Evolutionary conservation across 108 stramenopile species (phyloP), one percentile per base, ranked within the genome.

Genomic region (Bacterosira constricta): DNA sequence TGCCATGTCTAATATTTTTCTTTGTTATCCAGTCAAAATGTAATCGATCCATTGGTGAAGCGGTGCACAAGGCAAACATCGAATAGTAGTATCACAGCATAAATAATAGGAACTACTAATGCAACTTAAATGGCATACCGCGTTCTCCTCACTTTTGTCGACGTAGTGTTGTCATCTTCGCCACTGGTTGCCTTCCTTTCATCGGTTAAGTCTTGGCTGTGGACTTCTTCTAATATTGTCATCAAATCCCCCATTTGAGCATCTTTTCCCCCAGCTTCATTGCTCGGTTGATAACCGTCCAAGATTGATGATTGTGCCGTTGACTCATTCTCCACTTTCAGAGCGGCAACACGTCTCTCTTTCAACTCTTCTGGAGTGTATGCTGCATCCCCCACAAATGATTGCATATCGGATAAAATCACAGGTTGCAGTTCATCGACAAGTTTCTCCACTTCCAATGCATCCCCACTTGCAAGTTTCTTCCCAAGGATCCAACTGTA

Each of bases 401-500:
- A 54, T 31, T 69, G 67, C 26, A 77, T 54, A 29, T 77, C 76
- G 21, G 47, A 34, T 21, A 38, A 36, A 35, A 77, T 56, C 0
- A 70, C 46, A 8, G 51, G 31, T 39, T 58, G 68, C 17, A 77
- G 32, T 38, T 54, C 53, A 20, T 77, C 54, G 0, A 62, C 10
- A 5, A 77, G 27, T 2, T 66, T 67, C n/a, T 67, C 52, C 50
- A 59, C 6, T 65, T 77, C 76, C 68, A 64, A 30, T 17, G 63
- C 34, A 65, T 77, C 76, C 2, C 63, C 38, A 37, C 58, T 49
- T n/a, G 76, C 76, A 7, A 77, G 29, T 63, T 70, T 77, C 10
- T 63, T 46, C 1, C 60, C 76, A 25, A 69, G 23, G 34, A 77
- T 77, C 76, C 76, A 77, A 26, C 61, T 64, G 55, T 77, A 77